Conservation (phyloP, 129 eudicot species). For the Solidago caesia region DNA sequence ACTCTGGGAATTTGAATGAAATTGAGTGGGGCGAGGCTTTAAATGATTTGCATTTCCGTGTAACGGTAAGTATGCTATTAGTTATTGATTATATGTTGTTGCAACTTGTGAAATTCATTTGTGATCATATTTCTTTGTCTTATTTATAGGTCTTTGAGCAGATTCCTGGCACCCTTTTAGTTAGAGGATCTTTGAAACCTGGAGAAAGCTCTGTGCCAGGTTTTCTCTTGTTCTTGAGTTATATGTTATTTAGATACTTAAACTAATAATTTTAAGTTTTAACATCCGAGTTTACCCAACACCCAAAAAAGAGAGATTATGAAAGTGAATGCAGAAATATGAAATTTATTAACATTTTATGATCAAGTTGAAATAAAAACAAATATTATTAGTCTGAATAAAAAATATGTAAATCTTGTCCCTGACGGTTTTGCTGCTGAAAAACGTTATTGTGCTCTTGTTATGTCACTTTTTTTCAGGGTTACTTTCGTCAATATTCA, state of each 20-base stretch:
- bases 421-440: background rate
- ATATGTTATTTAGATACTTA: constrained; percentile 3
- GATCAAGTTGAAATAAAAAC: background rate
- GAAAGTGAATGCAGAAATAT: background rate
- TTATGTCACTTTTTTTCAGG: constrained; percentile 49
- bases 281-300: background rate
- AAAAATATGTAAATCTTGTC: background rate
- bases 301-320: background rate
- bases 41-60: constrained; percentile 45
- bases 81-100: background rate
- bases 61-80: constrained; percentile 46
- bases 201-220: constrained; percentile 59
- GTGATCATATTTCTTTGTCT: constrained; percentile 17
- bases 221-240: constrained; percentile 24
- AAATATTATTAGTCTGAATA: background rate
- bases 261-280: background rate
- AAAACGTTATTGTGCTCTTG: background rate
- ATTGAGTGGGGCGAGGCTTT: constrained; percentile 24
- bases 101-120: constrained; percentile 10
- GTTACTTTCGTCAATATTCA: constrained; percentile 41
- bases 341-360: background rate
- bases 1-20: constrained; percentile 5
- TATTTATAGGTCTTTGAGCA: constrained; percentile 81
- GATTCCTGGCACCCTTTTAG: constrained; percentile 89
- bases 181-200: constrained; percentile 72